These are phyloP conservation scores for Curvularia hawaiiensis DNA, from an alignment of 2,329 filamentous ascomycete species.

Conservation along the genomic window DNA sequence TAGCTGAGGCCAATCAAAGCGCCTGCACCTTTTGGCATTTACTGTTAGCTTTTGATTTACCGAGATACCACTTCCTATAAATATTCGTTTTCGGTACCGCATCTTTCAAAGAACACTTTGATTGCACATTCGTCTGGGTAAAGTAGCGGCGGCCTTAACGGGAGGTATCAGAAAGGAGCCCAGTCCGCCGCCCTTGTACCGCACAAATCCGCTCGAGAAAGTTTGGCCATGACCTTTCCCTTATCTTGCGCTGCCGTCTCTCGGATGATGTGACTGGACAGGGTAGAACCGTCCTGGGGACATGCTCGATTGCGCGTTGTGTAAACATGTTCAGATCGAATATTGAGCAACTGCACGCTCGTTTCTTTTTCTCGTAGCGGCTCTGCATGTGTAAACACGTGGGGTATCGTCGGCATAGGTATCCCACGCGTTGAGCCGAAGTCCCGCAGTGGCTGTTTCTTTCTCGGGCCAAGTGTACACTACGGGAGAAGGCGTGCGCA, in stretches of 20 bases:
- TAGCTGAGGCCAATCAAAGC: neutral
- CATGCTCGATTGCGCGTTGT: neutral
- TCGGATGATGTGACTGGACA: neutral
- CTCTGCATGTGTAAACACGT: neutral
- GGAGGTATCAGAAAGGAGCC: neutral
- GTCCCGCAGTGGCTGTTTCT: neutral
- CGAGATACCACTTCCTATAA: neutral
- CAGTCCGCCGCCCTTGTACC: neutral
- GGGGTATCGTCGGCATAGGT: neutral
- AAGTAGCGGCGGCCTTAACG: neutral
- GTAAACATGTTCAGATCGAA: too few species aligned
- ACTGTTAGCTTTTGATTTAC: neutral
- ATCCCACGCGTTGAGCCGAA: neutral
- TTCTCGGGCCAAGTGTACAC: neutral
- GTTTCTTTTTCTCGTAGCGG: neutral
- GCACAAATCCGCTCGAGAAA: neutral
- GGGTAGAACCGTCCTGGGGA: neutral
- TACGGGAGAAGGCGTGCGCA: neutral
- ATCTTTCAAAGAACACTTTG: neutral
- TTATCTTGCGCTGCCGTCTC: neutral
- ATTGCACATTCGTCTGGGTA: neutral
- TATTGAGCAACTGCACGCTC: too few species aligned
- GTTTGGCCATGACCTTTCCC: neutral
- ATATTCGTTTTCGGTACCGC: neutral
- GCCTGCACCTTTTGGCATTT: neutral